These are phyloP conservation scores for Zoysia matrella DNA, from an alignment of 202 grass and related monocot genomes.

Conservation along the genomic window DNA sequence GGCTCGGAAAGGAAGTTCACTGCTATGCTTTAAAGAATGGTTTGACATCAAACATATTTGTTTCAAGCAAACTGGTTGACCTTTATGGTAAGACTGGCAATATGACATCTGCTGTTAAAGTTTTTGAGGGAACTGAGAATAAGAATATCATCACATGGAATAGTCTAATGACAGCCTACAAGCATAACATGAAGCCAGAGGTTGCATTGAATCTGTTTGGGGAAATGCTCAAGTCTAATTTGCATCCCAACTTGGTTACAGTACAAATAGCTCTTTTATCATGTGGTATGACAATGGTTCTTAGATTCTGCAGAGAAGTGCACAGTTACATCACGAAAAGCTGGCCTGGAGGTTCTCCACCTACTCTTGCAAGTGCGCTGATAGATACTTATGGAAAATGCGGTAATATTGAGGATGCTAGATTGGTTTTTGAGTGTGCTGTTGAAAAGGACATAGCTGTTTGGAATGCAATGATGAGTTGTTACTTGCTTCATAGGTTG, in stretches of 20 bases:
- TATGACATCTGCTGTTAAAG: constrained; percentile 50
- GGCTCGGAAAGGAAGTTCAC: constrained; percentile 68
- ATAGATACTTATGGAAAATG: constrained; percentile 80
- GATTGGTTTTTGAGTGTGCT: constrained; percentile 44
- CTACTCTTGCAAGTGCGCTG: constrained; percentile 53
- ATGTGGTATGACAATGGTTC: constrained; percentile 58
- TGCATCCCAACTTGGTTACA: constrained; percentile 58
- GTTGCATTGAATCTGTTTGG: constrained; percentile 55
- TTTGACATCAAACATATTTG: constrained; percentile 64
- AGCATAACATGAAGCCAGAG: constrained; percentile 61
- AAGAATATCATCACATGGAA: constrained; percentile 81
- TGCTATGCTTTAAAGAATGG: constrained; percentile 61
- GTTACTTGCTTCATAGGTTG: constrained; percentile 67
- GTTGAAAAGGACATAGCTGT: constrained; percentile 60
- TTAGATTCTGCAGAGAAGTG: constrained; percentile 55
- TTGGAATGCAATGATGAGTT: constrained; percentile 70
- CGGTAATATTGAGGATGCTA: constrained; percentile 68
- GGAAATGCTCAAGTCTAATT: constrained; percentile 49
- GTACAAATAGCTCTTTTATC: constrained; percentile 61
- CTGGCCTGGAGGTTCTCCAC: constrained; percentile 49
- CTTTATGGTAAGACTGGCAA: constrained; percentile 65
- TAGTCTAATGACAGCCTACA: constrained; percentile 63
- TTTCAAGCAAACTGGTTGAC: constrained; percentile 72
- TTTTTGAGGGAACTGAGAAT: constrained; percentile 53
- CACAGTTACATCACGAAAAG: constrained; percentile 67